phyloP scores from a whole-genome alignment of 768 basidiomycete species.

The Amanita phalloides region DNA sequence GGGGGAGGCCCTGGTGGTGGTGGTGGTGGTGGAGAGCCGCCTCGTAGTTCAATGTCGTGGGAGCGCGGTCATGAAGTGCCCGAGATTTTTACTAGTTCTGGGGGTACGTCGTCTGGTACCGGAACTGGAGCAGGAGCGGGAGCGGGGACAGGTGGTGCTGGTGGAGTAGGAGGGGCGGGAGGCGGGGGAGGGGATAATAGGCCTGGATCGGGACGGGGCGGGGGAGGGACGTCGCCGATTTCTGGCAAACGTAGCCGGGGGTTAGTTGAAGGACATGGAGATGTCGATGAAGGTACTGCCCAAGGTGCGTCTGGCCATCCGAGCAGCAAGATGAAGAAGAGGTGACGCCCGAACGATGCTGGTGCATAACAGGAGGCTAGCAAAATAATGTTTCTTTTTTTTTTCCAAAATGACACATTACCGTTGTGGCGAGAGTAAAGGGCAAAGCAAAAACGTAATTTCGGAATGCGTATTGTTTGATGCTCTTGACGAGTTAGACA shows the following conservation, averaged over 20 bases:
- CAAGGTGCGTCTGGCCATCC: constrained; percentile 1
- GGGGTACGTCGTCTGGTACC: not conserved
- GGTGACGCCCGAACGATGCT: not conserved
- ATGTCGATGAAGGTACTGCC: not conserved
- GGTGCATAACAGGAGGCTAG: not conserved
- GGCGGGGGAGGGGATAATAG: not conserved
- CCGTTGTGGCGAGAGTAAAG: too few species aligned
- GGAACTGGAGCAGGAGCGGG: not conserved
- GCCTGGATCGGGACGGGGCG: not conserved
- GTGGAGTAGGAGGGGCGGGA: not conserved
- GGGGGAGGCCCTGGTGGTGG: not conserved
- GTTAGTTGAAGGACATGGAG: not conserved
- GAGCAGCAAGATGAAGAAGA: not conserved
- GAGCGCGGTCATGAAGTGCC: constrained; percentile 14
- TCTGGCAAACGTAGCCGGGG: not conserved
- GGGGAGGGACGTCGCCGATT: not conserved
- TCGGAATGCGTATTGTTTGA: too few species aligned
- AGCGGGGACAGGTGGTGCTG: not conserved
- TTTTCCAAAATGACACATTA: not conserved
- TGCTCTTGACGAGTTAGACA: too few species aligned
- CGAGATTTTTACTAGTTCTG: not conserved
- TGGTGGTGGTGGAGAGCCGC: not conserved
- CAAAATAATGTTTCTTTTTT: not conserved
- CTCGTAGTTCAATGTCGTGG: constrained; percentile 17
- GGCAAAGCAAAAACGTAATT: too few species aligned